Percentiles rank a stretch among this genome's conserved stretches.
Conservation (phyloP, 805 yeast species). For the Wickerhamiella galacta region DNA sequence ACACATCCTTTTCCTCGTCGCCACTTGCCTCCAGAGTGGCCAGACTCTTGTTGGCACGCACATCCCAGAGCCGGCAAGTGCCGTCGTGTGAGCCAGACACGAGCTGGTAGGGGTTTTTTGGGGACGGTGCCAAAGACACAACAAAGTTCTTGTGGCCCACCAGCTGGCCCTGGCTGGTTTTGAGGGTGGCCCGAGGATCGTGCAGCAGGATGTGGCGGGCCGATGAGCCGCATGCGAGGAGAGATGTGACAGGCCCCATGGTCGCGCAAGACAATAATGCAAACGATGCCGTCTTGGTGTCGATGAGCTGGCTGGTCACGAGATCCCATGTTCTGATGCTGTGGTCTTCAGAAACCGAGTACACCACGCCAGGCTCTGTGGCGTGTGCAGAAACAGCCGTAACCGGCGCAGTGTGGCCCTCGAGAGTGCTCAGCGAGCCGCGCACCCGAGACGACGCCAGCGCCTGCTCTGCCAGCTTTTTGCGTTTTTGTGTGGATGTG, state of each 20-base stretch:
- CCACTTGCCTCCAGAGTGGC: slow-evolving; percentile 67
- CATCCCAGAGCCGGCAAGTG: slow-evolving; percentile 88
- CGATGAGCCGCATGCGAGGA: slow-evolving; percentile 85
- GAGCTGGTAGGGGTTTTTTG: slow-evolving; percentile 65
- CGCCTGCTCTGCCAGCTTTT: slow-evolving; percentile 64
- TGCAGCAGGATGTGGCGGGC: slow-evolving; percentile 93
- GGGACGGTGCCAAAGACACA: slow-evolving; percentile 54
- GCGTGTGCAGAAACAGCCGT: slow-evolving; percentile 66
- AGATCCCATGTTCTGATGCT: slow-evolving; percentile 93
- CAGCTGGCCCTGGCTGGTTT: slow-evolving; percentile 49
- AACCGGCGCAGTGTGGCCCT: slow-evolving; percentile 75
- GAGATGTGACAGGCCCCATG: slow-evolving; percentile 40
- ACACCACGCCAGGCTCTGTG: slow-evolving; percentile 63
- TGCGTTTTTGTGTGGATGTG: slow-evolving; percentile 74
- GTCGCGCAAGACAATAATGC: slow-evolving; percentile 63
- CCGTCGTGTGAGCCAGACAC: slow-evolving; percentile 95
- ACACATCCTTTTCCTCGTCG: slow-evolving; percentile 42
- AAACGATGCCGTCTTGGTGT: slow-evolving; percentile 73
- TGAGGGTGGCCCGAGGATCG: slow-evolving; percentile 64
- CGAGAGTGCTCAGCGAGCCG: slow-evolving; percentile 63
- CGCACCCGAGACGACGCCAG: slow-evolving; percentile 53
- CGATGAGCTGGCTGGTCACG: slow-evolving; percentile 69
- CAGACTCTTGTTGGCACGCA: slow-evolving; percentile 67
- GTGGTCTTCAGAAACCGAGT: slow-evolving; percentile 92
- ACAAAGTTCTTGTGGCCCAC: slow-evolving; percentile 88